phyloP scores from a whole-genome alignment of 2,329 filamentous ascomycete species.

The Claviceps monticola region DNA sequence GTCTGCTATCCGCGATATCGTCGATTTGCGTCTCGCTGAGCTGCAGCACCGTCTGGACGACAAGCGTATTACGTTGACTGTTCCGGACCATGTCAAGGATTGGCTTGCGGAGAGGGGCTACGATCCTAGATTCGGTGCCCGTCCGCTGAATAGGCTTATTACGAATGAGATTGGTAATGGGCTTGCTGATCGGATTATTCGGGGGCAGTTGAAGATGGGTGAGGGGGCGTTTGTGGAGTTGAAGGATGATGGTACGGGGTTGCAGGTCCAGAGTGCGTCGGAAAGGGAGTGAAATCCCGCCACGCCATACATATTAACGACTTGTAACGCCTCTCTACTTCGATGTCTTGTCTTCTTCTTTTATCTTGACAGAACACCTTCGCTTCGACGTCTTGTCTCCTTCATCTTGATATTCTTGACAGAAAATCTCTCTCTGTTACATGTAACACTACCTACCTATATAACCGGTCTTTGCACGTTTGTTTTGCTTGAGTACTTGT shows the following conservation, averaged over 20 bases:
- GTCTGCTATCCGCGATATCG: constrained; percentile 73
- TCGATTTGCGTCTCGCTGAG: constrained; percentile 80
- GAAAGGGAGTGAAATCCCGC: not conserved
- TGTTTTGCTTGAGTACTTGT: too few species aligned
- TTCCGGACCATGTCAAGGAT: constrained; percentile 57
- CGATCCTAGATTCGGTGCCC: constrained; percentile 79
- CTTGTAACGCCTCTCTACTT: too few species aligned
- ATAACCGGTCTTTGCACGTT: too few species aligned
- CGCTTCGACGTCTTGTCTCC: too few species aligned
- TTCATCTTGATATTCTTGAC: too few species aligned
- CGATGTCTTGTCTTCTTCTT: too few species aligned
- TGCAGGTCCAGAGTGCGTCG: constrained; percentile 32
- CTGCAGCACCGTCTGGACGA: constrained; percentile 74
- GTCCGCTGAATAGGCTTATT: constrained; percentile 83
- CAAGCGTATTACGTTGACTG: constrained; percentile 63
- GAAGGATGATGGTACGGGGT: constrained; percentile 43
- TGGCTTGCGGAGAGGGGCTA: constrained; percentile 89
- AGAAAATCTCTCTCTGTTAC: too few species aligned
- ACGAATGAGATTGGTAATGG: constrained; percentile 79
- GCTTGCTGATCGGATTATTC: constrained; percentile 83
- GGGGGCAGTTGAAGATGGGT: constrained; percentile 64
- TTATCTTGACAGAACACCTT: too few species aligned
- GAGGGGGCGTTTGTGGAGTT: constrained; percentile 59
- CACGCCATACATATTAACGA: too few species aligned
- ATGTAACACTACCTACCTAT: too few species aligned